Evolutionary conservation across 352 stramenopile species (phyloP).

Genomic region (Phytopythium aichiense): DNA sequence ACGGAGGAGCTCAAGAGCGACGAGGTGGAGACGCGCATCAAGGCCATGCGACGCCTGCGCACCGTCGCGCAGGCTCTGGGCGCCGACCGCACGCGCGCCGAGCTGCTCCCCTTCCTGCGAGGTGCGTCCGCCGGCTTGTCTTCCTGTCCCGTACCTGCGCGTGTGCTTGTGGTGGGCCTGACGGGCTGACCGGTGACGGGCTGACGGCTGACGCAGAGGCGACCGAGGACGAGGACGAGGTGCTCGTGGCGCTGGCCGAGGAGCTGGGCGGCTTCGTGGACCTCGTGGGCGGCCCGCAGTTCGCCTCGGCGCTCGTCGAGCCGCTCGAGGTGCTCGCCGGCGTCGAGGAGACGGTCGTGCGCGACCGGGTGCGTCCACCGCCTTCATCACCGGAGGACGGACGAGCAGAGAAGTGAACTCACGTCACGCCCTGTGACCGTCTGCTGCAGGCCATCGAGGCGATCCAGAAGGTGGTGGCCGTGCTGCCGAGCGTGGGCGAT

Average conservation of each 20-base stretch:
- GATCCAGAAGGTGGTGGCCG: constrained; percentile 66
- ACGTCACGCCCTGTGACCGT: not conserved
- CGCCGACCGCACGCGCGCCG: constrained; percentile 65
- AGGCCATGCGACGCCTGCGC: constrained; percentile 91
- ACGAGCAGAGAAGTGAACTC: not conserved
- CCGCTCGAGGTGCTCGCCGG: constrained; percentile 89
- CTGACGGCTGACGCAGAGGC: constrained; percentile 31
- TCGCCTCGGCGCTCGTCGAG: constrained; percentile 73
- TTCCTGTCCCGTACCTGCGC: no score
- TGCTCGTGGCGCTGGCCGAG: constrained; percentile 89
- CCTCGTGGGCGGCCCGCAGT: constrained; percentile 67
- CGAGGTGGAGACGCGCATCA: constrained; percentile 91
- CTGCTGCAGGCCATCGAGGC: constrained; percentile 48
- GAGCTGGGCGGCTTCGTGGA: constrained; percentile 90
- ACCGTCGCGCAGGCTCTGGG: constrained; percentile 91
- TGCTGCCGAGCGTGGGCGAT: constrained; percentile 57
- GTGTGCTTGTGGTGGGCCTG: constrained; percentile 7
- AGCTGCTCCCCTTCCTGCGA: constrained; percentile 89
- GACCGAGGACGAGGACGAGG: constrained; percentile 93
- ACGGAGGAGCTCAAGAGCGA: constrained; percentile 90
- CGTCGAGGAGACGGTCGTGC: constrained; percentile 94
- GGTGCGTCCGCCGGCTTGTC: constrained; percentile 17
- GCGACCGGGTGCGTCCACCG: constrained; percentile 44
- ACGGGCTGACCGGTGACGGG: constrained; percentile 22
- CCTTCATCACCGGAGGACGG: not conserved